A percentile compares a stretch with the other conserved stretches of the same genome.
Evolutionary conservation across 202 grass and related monocot species (phyloP).

Genomic region (Saccharum hybrid): DNA sequence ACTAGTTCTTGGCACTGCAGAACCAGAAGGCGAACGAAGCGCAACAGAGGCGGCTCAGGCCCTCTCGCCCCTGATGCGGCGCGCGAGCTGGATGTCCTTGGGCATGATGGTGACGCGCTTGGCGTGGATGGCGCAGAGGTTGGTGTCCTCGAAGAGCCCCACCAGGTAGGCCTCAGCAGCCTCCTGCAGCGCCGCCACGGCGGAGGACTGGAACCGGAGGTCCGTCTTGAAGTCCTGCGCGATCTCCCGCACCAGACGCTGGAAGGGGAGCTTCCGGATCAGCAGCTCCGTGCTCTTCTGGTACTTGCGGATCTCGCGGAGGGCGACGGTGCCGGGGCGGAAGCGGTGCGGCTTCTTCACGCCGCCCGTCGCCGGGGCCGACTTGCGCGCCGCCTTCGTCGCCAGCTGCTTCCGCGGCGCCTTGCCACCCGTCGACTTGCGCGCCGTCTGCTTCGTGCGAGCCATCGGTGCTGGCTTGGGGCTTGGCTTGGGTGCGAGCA

Average conservation of each 20-base stretch:
- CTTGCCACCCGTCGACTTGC: background rate
- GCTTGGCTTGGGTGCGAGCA: too few relatives aligned
- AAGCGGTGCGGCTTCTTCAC: slow-evolving; percentile 36
- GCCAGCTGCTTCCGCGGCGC: slow-evolving; percentile 17
- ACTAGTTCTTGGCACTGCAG: background rate
- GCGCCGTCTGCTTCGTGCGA: slow-evolving; percentile 17
- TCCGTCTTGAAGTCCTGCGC: slow-evolving; percentile 96
- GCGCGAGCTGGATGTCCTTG: slow-evolving; percentile 75
- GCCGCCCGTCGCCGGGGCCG: background rate
- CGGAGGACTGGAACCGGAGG: slow-evolving; percentile 71
- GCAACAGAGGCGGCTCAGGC: background rate
- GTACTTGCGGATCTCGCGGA: slow-evolving; percentile 82
- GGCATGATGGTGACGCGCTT: slow-evolving; percentile 94
- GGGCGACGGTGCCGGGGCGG: slow-evolving; percentile 68
- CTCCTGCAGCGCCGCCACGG: slow-evolving; percentile 72
- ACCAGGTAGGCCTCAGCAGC: slow-evolving; percentile 81
- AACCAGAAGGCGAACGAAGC: background rate
- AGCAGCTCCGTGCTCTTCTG: slow-evolving; percentile 97
- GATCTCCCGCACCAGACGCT: slow-evolving; percentile 81
- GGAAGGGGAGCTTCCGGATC: slow-evolving; percentile 86
- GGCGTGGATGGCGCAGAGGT: slow-evolving; percentile 80
- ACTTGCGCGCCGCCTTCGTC: slow-evolving; percentile 1
- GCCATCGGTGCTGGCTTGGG: background rate
- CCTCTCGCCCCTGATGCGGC: too few relatives aligned
- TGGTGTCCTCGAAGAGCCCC: slow-evolving; percentile 88